Conservation (phyloP, 768 basidiomycete species). For the Clitopilus hobsonii region DNA sequence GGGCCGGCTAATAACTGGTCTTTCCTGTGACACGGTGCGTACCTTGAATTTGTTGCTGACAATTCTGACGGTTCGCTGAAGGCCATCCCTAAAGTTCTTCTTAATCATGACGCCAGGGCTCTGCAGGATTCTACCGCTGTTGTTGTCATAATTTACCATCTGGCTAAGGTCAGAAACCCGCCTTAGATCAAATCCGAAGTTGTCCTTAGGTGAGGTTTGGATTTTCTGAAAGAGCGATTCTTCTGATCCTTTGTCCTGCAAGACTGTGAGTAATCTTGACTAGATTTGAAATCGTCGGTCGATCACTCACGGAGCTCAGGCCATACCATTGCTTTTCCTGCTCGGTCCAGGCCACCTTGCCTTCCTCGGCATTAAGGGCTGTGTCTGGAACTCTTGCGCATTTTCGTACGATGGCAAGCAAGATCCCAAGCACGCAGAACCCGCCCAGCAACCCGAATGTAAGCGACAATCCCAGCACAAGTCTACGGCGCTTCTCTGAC, state of each 20-base stretch:
- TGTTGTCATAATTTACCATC: conserved; percentile 20
- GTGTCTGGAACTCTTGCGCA: conserved; percentile 58
- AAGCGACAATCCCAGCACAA: conserved; percentile 56
- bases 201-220: conserved; percentile 20
- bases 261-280: neutral
- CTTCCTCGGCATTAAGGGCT: conserved; percentile 57
- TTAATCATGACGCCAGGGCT: conserved; percentile 65
- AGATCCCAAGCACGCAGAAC: conserved; percentile 45
- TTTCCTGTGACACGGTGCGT: conserved; percentile 26
- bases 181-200: conserved; percentile 44
- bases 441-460: conserved; percentile 62
- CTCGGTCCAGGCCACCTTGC: conserved; percentile 51
- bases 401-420: conserved; percentile 52
- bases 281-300: conserved; percentile 9
- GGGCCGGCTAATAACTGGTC: conserved; percentile 59
- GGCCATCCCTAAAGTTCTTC: conserved; percentile 59
- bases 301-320: conserved; percentile 28
- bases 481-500: conserved; percentile 37
- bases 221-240: conserved; percentile 5
- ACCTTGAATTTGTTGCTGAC: conserved; percentile 55
- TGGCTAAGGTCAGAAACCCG: conserved; percentile 43
- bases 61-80: conserved; percentile 59
- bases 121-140: conserved; percentile 18
- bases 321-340: conserved; percentile 71
- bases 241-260: neutral